phyloP scores from a whole-genome alignment of 2,329 filamentous ascomycete genomes.

The Fusarium sp. region DNA sequence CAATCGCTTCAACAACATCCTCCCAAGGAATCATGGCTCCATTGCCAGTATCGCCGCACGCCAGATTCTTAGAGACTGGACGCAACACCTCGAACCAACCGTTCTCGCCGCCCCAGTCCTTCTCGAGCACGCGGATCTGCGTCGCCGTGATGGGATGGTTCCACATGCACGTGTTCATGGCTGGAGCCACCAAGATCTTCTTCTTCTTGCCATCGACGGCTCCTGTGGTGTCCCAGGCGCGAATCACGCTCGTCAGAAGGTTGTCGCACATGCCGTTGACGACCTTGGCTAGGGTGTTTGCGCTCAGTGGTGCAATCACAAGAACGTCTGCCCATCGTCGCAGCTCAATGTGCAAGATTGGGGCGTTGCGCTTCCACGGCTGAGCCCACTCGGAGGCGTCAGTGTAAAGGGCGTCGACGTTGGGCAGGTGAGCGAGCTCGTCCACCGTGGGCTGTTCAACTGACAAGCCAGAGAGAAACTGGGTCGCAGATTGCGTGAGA shows the following conservation, averaged over 20 bases:
- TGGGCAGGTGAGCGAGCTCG: slow-evolving; percentile 68
- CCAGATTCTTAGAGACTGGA: slow-evolving; percentile 81
- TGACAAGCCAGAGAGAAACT: slow-evolving; percentile 82
- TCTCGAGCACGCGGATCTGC: slow-evolving; percentile 76
- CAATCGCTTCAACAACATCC: slow-evolving; percentile 76
- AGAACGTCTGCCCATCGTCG: slow-evolving; percentile 82
- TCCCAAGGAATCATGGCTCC: slow-evolving; percentile 88
- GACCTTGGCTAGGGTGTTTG: slow-evolving; percentile 89
- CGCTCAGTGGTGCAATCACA: slow-evolving; percentile 83
- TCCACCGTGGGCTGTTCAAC: slow-evolving; percentile 79
- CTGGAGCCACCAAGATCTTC: slow-evolving; percentile 79
- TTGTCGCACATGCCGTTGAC: slow-evolving; percentile 82
- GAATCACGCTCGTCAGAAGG: slow-evolving; percentile 77
- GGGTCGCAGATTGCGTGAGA: slow-evolving; percentile 77
- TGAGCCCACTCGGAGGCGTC: slow-evolving; percentile 88
- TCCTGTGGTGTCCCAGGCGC: slow-evolving; percentile 88
- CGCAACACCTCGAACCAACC: slow-evolving; percentile 73
- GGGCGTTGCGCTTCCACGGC: slow-evolving; percentile 82
- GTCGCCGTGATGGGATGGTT: slow-evolving; percentile 81
- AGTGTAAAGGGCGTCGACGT: slow-evolving; percentile 83
- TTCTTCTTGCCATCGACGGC: slow-evolving; percentile 69
- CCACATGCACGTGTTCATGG: slow-evolving; percentile 96
- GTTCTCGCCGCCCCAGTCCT: slow-evolving; percentile 75
- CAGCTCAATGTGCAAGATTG: slow-evolving; percentile 91
- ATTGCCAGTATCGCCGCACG: slow-evolving; percentile 85